Evolutionary conservation across 2,329 filamentous ascomycete genomes (phyloP), one percentile per base, ranked within the genome.

Genomic region (Botryosphaeria dothidea): DNA sequence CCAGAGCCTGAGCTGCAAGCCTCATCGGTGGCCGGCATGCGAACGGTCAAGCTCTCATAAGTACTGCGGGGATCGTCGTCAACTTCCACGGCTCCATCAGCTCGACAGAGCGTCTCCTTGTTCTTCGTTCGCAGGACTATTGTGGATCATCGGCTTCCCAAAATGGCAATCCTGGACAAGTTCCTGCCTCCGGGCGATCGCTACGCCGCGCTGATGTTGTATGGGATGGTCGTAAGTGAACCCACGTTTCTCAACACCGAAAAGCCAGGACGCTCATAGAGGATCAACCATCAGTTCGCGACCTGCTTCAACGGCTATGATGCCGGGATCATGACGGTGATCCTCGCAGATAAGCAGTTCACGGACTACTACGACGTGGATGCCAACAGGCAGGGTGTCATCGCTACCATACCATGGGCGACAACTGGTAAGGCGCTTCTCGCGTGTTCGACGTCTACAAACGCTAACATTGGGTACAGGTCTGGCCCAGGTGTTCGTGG

Each of bases 241-340:
- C n/a, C n/a, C n/a, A n/a, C n/a, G n/a, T n/a, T n/a, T n/a, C n/a
- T n/a, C n/a, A n/a, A n/a, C n/a, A n/a, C n/a, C n/a, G n/a, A n/a
- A n/a, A n/a, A n/a, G n/a, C n/a, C n/a, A n/a, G n/a, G n/a, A n/a
- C n/a, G n/a, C n/a, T n/a, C n/a, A n/a, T n/a, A n/a, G n/a, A n/a
- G n/a, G n/a, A n/a, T n/a, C n/a, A n/a, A n/a, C n/a, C n/a, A n/a
- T n/a, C n/a, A n/a, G 13, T 77, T 79, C 54, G 68, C 72, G 6
- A 78, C 75, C 7, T 79, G 77, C 61, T 80, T 80, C 69, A 79
- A 80, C 69, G 79, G 77, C 2, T 80, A 80, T 58, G 79, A 80
- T 73, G 77, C 76, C 38, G 75, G 75, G 6, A 79, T 81, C 63
- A 80, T 80, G 77, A 79, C 78, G 1, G 78, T 80, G 56, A 81